Evolutionary conservation across 805 yeast species (phyloP).

Genomic region (Isabelozyma heimii): DNA sequence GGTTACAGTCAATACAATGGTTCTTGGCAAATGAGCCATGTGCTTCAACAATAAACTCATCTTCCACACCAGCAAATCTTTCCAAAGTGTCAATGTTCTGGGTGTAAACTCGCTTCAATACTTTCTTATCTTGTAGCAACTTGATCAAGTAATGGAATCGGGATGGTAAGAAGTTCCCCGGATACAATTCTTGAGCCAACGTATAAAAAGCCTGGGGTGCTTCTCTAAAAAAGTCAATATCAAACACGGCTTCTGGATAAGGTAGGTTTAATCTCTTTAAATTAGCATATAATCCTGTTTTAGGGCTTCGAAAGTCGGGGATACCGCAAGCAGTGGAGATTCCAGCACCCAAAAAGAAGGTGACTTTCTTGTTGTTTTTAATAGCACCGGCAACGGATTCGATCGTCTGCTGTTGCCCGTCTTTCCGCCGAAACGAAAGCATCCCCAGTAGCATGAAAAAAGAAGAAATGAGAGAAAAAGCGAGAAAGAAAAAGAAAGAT

Average conservation of each 20-base stretch:
- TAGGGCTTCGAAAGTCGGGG: conserved; percentile 92
- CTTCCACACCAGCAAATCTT: conserved; percentile 72
- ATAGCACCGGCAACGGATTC: conserved; percentile 31
- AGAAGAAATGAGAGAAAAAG: background rate
- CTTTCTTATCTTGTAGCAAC: conserved; percentile 60
- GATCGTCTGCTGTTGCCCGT: conserved; percentile 11
- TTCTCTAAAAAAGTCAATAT: conserved; percentile 72
- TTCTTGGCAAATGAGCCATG: conserved; percentile 90
- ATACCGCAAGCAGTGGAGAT: conserved; percentile 91
- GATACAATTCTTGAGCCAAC: conserved; percentile 80
- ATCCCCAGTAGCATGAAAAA: background rate
- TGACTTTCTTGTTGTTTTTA: conserved; percentile 42
- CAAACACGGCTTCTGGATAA: conserved; percentile 94
- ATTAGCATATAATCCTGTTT: conserved; percentile 84
- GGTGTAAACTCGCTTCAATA: conserved; percentile 72
- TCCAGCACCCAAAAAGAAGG: conserved; percentile 89
- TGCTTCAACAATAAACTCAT: conserved; percentile 74
- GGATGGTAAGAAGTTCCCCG: conserved; percentile 84
- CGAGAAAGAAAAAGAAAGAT: background rate
- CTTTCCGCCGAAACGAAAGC: background rate
- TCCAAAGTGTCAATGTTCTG: conserved; percentile 95
- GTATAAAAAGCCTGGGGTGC: conserved; percentile 83
- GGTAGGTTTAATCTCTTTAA: conserved; percentile 73
- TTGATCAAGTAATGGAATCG: conserved; percentile 73
- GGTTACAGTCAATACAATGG: conserved; percentile 76